Conservation (phyloP, 208 protist species). For the Naegleria lovaniensis region DNA sequence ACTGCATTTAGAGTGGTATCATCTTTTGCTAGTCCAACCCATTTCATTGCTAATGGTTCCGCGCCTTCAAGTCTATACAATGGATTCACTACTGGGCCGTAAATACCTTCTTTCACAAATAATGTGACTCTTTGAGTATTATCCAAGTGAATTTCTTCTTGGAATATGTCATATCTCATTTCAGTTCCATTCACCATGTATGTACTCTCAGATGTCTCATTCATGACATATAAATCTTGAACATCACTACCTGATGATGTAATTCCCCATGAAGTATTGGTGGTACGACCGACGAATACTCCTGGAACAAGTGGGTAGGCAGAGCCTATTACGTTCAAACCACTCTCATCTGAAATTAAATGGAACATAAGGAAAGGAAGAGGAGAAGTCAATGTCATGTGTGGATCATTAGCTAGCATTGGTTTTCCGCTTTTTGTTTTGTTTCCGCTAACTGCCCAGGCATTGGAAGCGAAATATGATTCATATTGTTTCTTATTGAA, state of each 20-base stretch:
- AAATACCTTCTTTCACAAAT: neutral
- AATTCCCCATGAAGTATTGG: conserved; percentile 11
- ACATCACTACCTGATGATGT: neutral
- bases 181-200: neutral
- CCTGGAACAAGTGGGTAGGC: neutral
- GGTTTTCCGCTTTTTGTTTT: conserved; percentile 5
- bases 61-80: neutral
- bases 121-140: neutral
- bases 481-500: neutral
- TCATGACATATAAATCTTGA: conserved; percentile 25
- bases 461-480: conserved; percentile 5
- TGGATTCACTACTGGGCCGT: conserved; percentile 19
- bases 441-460: neutral
- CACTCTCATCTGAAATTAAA: neutral
- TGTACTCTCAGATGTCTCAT: neutral
- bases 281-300: conserved; percentile 17
- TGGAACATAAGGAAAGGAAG: neutral
- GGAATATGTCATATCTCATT: neutral
- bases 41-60: neutral
- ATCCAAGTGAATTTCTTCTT: conserved; percentile 12
- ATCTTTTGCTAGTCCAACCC: neutral
- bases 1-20: neutral
- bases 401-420: conserved; percentile 27
- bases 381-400: conserved; percentile 17
- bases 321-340: neutral